A percentile compares a stretch with the other conserved stretches of the same genome.
These are phyloP conservation scores for Globisporangium acanthophoron DNA, from an alignment of 352 stramenopile genomes.

Conservation along the genomic window DNA sequence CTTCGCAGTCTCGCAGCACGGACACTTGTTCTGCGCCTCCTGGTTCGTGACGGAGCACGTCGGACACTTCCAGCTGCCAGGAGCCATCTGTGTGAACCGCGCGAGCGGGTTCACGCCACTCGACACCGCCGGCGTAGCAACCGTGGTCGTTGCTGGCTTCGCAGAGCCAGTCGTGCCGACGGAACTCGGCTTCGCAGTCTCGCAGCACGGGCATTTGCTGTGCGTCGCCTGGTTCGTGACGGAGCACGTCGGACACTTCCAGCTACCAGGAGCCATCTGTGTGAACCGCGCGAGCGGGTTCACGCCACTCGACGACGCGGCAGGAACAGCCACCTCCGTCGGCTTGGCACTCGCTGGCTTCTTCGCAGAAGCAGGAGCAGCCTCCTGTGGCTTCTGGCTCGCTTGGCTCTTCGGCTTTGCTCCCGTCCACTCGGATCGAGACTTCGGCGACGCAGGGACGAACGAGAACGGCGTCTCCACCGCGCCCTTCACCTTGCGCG, in stretches of 20 bases:
- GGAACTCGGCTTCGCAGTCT: slow-evolving; percentile 42
- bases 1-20: slow-evolving; percentile 69
- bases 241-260: slow-evolving; percentile 76
- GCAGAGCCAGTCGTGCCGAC: not conserved
- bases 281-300: slow-evolving; percentile 44
- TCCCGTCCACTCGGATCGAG: slow-evolving; percentile 33
- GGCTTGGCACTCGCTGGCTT: slow-evolving; percentile 2
- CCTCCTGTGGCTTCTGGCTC: slow-evolving; percentile 16
- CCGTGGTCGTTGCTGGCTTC: slow-evolving; percentile 2
- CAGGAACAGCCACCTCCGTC: slow-evolving; percentile 5
- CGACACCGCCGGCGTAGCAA: slow-evolving; percentile 7
- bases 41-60: slow-evolving; percentile 70
- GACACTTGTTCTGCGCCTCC: slow-evolving; percentile 52
- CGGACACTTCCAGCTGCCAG: slow-evolving; percentile 82
- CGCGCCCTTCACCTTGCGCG: slow-evolving; percentile 15
- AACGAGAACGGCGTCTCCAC: slow-evolving; percentile 53
- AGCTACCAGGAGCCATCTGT: slow-evolving; percentile 57
- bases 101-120: slow-evolving; percentile 15
- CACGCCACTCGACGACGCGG: slow-evolving; percentile 7
- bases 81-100: slow-evolving; percentile 56
- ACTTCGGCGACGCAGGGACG: slow-evolving; percentile 56
- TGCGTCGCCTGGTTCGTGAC: slow-evolving; percentile 56
- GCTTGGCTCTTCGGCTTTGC: slow-evolving; percentile 14
- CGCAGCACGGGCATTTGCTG: slow-evolving; percentile 77
- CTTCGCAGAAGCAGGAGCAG: slow-evolving; percentile 18